Percentiles rank a stretch among this genome's conserved stretches.
Evolutionary conservation across 345 rosid species (phyloP).

Genomic region (Turritis glabra): DNA sequence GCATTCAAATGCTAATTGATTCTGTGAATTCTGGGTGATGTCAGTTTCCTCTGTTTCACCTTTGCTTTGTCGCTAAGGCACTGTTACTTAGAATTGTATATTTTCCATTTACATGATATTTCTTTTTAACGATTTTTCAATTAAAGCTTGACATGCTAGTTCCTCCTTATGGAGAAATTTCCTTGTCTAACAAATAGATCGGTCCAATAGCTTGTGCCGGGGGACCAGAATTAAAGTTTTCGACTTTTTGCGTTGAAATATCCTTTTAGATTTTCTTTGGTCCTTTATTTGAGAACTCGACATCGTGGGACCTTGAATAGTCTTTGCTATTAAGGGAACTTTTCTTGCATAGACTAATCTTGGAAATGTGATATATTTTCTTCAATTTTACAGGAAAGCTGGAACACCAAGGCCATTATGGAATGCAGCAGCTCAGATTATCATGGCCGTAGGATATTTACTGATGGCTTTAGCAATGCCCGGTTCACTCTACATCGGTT

Average conservation of each 20-base stretch:
- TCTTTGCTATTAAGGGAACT: not conserved
- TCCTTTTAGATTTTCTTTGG: conserved; percentile 10
- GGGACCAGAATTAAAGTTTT: conserved; percentile 26
- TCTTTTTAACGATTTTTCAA: not conserved
- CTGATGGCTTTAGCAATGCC: conserved; percentile 58
- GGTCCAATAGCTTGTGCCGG: conserved; percentile 17
- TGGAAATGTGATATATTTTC: not conserved
- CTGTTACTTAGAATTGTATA: conserved; percentile 18
- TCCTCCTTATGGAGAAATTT: conserved; percentile 19
- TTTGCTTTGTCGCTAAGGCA: conserved; percentile 29
- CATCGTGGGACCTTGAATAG: conserved; percentile 18
- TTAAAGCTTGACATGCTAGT: not conserved
- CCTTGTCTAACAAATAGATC: conserved; percentile 16
- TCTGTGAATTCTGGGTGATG: not conserved
- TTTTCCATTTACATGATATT: conserved; percentile 1
- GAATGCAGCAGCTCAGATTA: conserved; percentile 55
- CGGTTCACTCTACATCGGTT: conserved; percentile 56
- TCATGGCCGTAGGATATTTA: conserved; percentile 54
- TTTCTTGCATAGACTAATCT: conserved; percentile 19
- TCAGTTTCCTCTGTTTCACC: conserved; percentile 14
- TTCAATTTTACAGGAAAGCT: conserved; percentile 39
- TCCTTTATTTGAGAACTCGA: not conserved
- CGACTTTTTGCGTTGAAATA: conserved; percentile 3
- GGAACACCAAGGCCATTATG: conserved; percentile 56
- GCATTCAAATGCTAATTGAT: not conserved